Conservation (phyloP, 2,329 filamentous ascomycete species). For the Sporothrix globosa region DNA sequence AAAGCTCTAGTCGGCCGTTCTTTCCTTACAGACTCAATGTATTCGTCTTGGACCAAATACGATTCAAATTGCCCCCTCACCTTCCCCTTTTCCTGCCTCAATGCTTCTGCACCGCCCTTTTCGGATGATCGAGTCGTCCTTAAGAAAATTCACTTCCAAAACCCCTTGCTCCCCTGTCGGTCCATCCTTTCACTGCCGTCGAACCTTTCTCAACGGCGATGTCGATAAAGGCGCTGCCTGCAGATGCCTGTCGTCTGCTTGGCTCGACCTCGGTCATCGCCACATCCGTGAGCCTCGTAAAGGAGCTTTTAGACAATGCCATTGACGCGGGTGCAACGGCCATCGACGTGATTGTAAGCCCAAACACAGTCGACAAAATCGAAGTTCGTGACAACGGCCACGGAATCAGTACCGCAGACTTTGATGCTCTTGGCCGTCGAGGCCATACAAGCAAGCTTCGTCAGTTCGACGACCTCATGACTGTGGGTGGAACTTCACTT, state of each 20-base stretch:
- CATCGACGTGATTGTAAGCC: slow-evolving; percentile 65
- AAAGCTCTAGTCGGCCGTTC: slow-evolving; percentile 2
- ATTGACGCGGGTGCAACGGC: slow-evolving; percentile 71
- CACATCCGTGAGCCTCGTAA: slow-evolving; percentile 65
- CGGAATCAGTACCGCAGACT: slow-evolving; percentile 67
- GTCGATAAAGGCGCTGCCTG: slow-evolving; percentile 56
- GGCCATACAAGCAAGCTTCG: slow-evolving; percentile 75
- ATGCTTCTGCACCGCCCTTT: not conserved
- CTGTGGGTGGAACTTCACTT: slow-evolving; percentile 61
- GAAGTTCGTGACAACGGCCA: slow-evolving; percentile 74
- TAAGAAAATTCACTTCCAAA: not conserved
- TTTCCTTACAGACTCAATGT: not conserved
- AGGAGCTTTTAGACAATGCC: slow-evolving; percentile 78
- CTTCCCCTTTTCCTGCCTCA: not conserved
- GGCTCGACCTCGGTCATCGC: slow-evolving; percentile 64
- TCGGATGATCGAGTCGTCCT: not conserved
- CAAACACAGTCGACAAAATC: slow-evolving; percentile 69
- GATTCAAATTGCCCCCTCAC: not conserved
- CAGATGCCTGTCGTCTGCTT: slow-evolving; percentile 58
- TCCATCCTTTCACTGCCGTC: not conserved
- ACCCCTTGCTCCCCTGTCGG: not conserved
- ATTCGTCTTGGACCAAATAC: not conserved
- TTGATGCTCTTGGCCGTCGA: slow-evolving; percentile 63
- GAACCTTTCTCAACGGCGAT: slow-evolving; percentile 43
- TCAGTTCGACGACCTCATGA: slow-evolving; percentile 63